Evolutionary conservation across 371 early-diverging fungal species (phyloP).

Genomic region (Caulochytrium protostelioides): DNA sequence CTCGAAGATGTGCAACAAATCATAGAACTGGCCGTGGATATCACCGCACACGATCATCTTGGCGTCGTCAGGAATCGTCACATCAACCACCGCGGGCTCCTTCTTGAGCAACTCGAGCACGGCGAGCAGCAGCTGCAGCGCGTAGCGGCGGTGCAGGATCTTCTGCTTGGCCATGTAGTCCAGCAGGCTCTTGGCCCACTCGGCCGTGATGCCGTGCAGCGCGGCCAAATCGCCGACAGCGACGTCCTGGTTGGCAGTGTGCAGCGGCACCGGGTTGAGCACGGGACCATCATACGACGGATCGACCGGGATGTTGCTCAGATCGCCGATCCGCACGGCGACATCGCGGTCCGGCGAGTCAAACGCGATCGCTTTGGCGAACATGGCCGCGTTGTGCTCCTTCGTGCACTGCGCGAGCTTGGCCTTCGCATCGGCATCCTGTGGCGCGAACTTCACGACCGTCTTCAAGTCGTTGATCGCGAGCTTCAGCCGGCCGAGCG

Average conservation of each 20-base stretch:
- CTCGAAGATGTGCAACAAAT: constrained; percentile 80
- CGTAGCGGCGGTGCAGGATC: constrained; percentile 70
- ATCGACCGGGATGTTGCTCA: constrained; percentile 39
- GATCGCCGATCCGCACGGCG: constrained; percentile 18
- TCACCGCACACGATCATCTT: constrained; percentile 92
- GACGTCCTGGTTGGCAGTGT: too few species aligned
- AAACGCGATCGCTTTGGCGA: constrained; percentile 80
- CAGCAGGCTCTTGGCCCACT: constrained; percentile 55
- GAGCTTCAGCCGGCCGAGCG: constrained; percentile 48
- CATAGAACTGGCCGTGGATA: constrained; percentile 98
- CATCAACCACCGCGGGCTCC: constrained; percentile 59
- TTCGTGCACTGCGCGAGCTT: constrained; percentile 58
- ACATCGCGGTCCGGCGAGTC: constrained; percentile 13
- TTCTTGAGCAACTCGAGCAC: constrained; percentile 44
- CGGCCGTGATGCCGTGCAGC: constrained; percentile 30
- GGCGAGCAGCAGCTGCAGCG: constrained; percentile 57
- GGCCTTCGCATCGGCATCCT: constrained; percentile 19
- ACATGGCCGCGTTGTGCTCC: constrained; percentile 58
- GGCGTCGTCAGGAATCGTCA: constrained; percentile 45
- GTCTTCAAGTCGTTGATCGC: constrained; percentile 58
- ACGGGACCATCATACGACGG: constrained; percentile 43
- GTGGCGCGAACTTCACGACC: constrained; percentile 29
- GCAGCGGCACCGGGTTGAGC: too few species aligned
- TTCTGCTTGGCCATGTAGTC: constrained; percentile 67
- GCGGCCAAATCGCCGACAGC: too few species aligned